phyloP scores from a whole-genome alignment of 768 basidiomycete species.

The Lentinus brumalis region DNA sequence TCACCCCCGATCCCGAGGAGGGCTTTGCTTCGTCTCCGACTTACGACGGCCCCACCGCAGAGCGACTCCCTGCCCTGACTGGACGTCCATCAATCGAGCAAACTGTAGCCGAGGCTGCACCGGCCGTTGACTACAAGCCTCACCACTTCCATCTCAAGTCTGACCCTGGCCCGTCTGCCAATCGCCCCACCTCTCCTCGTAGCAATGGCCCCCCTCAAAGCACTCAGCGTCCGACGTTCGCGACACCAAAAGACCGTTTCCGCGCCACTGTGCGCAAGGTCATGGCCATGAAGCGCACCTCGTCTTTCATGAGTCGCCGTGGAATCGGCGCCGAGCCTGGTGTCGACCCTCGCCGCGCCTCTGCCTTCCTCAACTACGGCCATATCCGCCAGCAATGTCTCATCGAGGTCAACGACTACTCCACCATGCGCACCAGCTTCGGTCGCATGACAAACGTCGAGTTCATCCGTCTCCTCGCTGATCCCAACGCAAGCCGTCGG shows the following conservation, averaged over 20 bases:
- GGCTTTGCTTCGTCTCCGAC: conserved; percentile 25
- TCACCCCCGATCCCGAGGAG: conserved; percentile 66
- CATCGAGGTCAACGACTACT: conserved; percentile 72
- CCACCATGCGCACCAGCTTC: conserved; percentile 51
- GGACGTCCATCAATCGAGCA: background rate
- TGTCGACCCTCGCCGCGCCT: conserved; percentile 63
- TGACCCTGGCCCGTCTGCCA: background rate
- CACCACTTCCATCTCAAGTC: background rate
- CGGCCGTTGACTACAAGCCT: conserved; percentile 2
- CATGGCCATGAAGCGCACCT: conserved; percentile 61
- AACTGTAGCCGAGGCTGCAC: conserved; percentile 6
- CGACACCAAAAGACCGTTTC: conserved; percentile 53
- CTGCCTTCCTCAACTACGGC: conserved; percentile 56
- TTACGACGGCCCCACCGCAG: conserved; percentile 8
- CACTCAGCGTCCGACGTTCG: conserved; percentile 15
- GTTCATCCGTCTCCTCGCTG: conserved; percentile 58
- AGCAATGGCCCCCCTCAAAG: background rate
- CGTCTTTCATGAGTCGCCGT: conserved; percentile 37
- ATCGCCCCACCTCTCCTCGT: background rate
- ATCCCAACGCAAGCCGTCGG: conserved; percentile 44
- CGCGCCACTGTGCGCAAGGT: conserved; percentile 59
- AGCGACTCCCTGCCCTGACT: background rate
- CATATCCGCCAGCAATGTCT: conserved; percentile 61
- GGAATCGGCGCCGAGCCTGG: conserved; percentile 71
- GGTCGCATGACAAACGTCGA: conserved; percentile 60